Base-by-base conservation (phyloP, 805 yeast species). In the Scheffersomyces stipitis region DNA sequence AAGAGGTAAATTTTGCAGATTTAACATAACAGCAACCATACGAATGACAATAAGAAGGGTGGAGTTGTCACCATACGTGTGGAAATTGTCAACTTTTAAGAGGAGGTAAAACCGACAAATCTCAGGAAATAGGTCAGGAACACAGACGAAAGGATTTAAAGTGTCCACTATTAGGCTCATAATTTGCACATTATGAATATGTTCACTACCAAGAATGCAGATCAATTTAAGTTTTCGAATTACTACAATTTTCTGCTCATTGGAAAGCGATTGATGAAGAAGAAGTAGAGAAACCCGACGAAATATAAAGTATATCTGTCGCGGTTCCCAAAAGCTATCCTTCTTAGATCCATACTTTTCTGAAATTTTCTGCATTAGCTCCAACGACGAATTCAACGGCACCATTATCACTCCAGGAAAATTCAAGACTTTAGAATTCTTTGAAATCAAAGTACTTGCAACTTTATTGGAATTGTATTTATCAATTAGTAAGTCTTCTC, bases 191-290 rank as follows among this genome's bases (percentile, higher is more conserved):
- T 46, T 30, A 8, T 29, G 24, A n/a, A 56, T 49, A 1, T 26
- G 37, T 2, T 33, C 26, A 2, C 41, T 40, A 6, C 65, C 62
- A 14, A 64, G 32, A 5, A 58, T 30, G 5, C 67, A 45, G 4
- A 74, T 37, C 2, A 67, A 40, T 38, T 72, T 72, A 15, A 76
- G 34, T 36, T 54, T 62, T 37, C 77, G 56, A 4, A 75, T 26
- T 18, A 42, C 35, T 4, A 52, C 10, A 1, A 47, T 6, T 29
- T 44, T 54, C 13, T 62, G 62, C 3, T 57, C 50, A 15, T 30
- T 18, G 15, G 56, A 42, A 1, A 47, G 16, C 0, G 66, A 37
- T 1, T 38, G 15, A 0, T 52, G 46, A 2, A 71, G 28, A 3
- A 49, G 28, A 2, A 53, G 23, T 20, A 7, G 9, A 2, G 69